phyloP scores from a whole-genome alignment of 1,139 yeast species.

The Yamadazyma spencermartinsiae region DNA sequence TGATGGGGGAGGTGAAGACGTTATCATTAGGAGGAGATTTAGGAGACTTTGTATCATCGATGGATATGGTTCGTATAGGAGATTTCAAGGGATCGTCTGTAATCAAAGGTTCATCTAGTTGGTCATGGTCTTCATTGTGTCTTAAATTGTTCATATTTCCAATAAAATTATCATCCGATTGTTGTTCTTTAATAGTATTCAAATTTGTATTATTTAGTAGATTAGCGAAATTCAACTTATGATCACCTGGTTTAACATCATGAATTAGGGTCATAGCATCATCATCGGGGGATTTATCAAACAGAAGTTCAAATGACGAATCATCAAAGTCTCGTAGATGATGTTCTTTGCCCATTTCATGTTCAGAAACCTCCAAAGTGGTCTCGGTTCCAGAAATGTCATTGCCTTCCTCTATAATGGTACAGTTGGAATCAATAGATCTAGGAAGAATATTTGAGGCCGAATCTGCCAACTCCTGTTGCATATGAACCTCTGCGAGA shows the following conservation, averaged over 20 bases:
- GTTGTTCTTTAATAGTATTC: slow-evolving; percentile 20
- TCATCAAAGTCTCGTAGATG: slow-evolving; percentile 4
- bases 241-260: slow-evolving; percentile 1
- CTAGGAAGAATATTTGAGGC: slow-evolving; percentile 4
- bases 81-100: slow-evolving; percentile 2
- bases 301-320: slow-evolving; percentile 8
- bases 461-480: slow-evolving; percentile 11
- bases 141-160: slow-evolving; percentile 32
- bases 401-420: slow-evolving; percentile 7
- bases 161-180: slow-evolving; percentile 22
- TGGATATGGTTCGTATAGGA: slow-evolving; percentile 2
- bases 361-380: slow-evolving; percentile 17
- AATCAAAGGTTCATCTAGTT: not conserved
- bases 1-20: slow-evolving; percentile 8
- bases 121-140: slow-evolving; percentile 28
- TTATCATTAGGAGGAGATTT: not conserved
- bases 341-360: slow-evolving; percentile 7
- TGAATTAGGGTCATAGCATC: slow-evolving; percentile 12
- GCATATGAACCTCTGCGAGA: slow-evolving; percentile 3
- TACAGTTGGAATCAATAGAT: slow-evolving; percentile 6
- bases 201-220: slow-evolving; percentile 5
- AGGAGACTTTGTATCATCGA: not conserved
- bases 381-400: slow-evolving; percentile 18
- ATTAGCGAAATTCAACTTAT: slow-evolving; percentile 6
- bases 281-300: slow-evolving; percentile 11